phyloP scores from a whole-genome alignment of 352 stramenopile species.

The Globisporangium alternatum region DNA sequence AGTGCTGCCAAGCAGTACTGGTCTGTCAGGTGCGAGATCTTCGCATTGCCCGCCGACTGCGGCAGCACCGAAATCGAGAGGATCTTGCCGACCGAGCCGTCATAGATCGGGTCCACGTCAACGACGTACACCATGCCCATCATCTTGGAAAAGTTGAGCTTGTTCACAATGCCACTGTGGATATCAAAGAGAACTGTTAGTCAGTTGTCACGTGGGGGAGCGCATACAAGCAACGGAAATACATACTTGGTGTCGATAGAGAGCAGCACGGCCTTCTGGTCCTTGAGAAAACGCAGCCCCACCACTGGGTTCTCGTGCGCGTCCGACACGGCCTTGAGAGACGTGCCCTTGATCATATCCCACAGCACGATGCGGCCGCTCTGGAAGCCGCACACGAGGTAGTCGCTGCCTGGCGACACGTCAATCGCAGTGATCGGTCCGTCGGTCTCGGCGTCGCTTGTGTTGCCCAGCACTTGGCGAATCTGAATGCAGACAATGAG shows the following conservation, averaged over 20 bases:
- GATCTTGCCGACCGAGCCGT: constrained; percentile 91
- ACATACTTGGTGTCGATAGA: constrained; percentile 84
- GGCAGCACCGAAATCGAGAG: constrained; percentile 78
- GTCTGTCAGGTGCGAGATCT: constrained; percentile 83
- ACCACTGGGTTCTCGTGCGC: constrained; percentile 87
- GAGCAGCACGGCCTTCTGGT: constrained; percentile 81
- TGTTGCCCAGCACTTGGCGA: constrained; percentile 87
- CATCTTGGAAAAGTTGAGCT: constrained; percentile 93
- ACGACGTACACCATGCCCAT: constrained; percentile 93
- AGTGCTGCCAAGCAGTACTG: constrained; percentile 81
- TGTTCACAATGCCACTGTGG: constrained; percentile 91
- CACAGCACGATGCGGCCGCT: constrained; percentile 93
- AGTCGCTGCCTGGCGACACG: constrained; percentile 85
- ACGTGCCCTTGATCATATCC: constrained; percentile 94
- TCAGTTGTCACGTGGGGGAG: constrained; percentile 1
- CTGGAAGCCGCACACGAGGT: constrained; percentile 91
- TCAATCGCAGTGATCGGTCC: constrained; percentile 87
- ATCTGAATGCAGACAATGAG: constrained; percentile 35
- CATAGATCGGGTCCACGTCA: constrained; percentile 93
- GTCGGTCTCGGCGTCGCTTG: constrained; percentile 66
- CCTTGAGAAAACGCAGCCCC: constrained; percentile 81
- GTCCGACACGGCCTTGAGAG: constrained; percentile 90
- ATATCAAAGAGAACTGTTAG: constrained; percentile 29
- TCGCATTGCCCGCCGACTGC: constrained; percentile 76
- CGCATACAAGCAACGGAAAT: constrained; percentile 7